Conservation (phyloP, 768 basidiomycete species). For the Pholiota conissans region DNA sequence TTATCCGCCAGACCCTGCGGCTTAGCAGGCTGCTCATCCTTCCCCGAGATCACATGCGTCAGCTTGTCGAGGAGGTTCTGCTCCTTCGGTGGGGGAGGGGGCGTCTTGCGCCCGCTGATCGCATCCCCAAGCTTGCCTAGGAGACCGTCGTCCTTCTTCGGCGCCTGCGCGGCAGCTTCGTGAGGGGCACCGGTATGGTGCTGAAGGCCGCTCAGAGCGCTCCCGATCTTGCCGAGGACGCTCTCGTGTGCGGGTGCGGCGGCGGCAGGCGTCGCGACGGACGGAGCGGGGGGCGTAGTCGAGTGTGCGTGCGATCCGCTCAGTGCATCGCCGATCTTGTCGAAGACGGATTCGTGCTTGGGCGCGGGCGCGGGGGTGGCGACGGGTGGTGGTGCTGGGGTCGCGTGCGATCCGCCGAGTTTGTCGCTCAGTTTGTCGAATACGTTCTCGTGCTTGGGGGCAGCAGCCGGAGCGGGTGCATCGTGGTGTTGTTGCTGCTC, state of each 20-base stretch:
- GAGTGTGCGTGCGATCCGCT: not conserved
- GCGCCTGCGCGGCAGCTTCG: not conserved
- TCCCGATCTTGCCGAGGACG: constrained; percentile 10
- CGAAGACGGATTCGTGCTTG: constrained; percentile 3
- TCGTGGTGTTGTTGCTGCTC: not conserved
- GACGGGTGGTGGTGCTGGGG: not conserved
- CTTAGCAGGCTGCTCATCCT: constrained; percentile 5
- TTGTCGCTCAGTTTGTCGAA: not conserved
- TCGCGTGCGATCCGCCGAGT: not conserved
- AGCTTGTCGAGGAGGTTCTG: constrained; percentile 11
- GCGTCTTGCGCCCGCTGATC: constrained; percentile 4
- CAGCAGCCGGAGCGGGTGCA: not conserved
- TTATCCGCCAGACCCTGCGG: constrained; percentile 12
- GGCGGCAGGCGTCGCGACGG: not conserved
- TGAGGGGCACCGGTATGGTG: not conserved
- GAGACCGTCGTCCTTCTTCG: constrained; percentile 10
- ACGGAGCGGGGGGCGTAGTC: not conserved
- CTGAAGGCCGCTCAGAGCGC: not conserved
- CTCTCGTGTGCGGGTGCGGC: not conserved
- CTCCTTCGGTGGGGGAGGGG: constrained; percentile 1
- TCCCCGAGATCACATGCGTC: constrained; percentile 5
- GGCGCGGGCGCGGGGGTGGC: not conserved
- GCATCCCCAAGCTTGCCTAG: constrained; percentile 11
- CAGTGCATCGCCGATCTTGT: constrained; percentile 13
- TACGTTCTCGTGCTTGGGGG: not conserved